These are phyloP conservation scores for Pythium coloratum DNA, from an alignment of 352 stramenopile genomes.

Conservation along the genomic window DNA sequence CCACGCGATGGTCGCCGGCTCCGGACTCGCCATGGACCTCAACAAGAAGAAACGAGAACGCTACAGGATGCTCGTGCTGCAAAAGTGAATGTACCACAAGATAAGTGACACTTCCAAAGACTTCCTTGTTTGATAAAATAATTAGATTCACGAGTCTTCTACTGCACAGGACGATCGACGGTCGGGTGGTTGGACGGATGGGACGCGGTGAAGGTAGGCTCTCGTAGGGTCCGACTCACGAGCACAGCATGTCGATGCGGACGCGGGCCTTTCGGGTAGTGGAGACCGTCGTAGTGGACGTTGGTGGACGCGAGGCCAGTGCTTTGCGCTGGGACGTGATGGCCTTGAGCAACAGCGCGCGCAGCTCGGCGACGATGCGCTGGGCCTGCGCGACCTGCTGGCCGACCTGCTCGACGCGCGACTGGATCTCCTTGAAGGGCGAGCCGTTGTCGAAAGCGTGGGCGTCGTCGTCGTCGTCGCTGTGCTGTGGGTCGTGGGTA, in stretches of 20 bases:
- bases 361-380: slow-evolving; percentile 20
- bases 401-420: slow-evolving; percentile 19
- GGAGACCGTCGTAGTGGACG: background rate
- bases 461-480: background rate
- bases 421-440: slow-evolving; percentile 22
- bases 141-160: background rate
- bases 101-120: background rate
- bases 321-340: background rate
- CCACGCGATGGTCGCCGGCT: slow-evolving; percentile 37
- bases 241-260: slow-evolving; percentile 26
- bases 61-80: slow-evolving; percentile 66
- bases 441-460: background rate
- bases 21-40: slow-evolving; percentile 57
- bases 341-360: slow-evolving; percentile 10
- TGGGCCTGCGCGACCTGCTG: slow-evolving; percentile 21
- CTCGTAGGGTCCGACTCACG: slow-evolving; percentile 3
- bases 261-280: slow-evolving; percentile 1
- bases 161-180: background rate
- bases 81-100: slow-evolving; percentile 39
- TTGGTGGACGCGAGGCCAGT: background rate
- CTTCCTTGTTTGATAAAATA: background rate
- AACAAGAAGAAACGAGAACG: slow-evolving; percentile 63
- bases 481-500: background rate
- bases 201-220: no score
- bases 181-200: background rate